Evolutionary conservation across 2,329 filamentous ascomycete species (phyloP), one percentile per base, ranked within the genome.

Genomic region (Penicillium concentricum): DNA sequence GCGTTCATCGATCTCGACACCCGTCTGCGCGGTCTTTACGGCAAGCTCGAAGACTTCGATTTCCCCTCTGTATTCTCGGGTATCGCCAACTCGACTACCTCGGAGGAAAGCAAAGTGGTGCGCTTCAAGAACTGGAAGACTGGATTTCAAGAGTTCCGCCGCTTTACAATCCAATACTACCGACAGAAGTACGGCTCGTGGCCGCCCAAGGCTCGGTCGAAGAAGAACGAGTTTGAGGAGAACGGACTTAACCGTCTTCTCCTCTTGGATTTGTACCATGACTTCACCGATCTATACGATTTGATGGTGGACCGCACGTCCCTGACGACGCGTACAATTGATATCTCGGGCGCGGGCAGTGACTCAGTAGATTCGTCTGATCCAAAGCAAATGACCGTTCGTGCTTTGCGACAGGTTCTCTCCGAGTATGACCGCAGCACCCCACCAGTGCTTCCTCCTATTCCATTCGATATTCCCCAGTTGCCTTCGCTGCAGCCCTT

Each of bases 31-130:
- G 87, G 82, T 51, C 84, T 92, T 62, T 88, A 90, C 61, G 77
- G 79, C 32, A 87, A 90, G 42, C 79, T 97, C n/a, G 86, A 90
- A 56, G 86, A 91, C 59, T 97, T 97, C 65, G 91, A 97, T 32
- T 97, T 96, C 66, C 92, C 92, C 0, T 89, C 90, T 0, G 79
- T 97, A 5, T 97, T 96, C 70, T 85, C 91, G 0, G 94, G 94
- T 34, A 86, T 92, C 62, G 93, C 91, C 68, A 92, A 87, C 72
- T 96, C 91, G 4, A 92, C 88, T 12, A 91, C 89, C 0, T 83
- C 86, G 22, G 81, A 82, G 0, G 91, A 96, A 72, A 87, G 90
- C 61, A 92, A 87, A 70, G 78, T 85, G 18, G 84, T 96, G 42
- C 86, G 87, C 22, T 97, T 95, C 79, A 91, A 92, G 72, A 82